phyloP scores from a whole-genome alignment of 2,329 filamentous ascomycete genomes.

The Bipolaris gigantea region DNA sequence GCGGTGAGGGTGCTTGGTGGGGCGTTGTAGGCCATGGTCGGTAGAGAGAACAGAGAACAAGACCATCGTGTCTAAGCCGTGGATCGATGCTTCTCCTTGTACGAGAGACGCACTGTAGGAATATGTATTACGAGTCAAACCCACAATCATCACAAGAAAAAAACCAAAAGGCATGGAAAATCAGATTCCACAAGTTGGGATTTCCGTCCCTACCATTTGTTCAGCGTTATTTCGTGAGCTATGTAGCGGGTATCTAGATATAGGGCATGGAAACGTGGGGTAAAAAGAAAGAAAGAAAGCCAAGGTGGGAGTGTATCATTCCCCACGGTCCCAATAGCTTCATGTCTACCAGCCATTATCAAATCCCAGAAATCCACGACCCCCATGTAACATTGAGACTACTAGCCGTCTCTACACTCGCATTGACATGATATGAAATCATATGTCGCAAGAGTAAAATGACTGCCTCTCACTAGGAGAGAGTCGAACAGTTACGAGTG shows the following conservation, averaged over 20 bases:
- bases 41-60: not conserved
- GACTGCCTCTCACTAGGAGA: not conserved
- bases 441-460: not conserved
- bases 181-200: not conserved
- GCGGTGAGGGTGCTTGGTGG: slow-evolving; percentile 84
- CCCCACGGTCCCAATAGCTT: no score
- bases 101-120: not conserved
- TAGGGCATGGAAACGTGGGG: not conserved
- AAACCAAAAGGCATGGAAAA: no score
- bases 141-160: not conserved
- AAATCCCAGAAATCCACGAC: no score
- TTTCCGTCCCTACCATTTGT: not conserved
- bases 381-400: not conserved
- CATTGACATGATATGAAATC: not conserved
- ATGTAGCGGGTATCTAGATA: slow-evolving; percentile 8
- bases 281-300: not conserved
- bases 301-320: not conserved
- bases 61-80: not conserved
- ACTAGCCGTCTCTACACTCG: not conserved
- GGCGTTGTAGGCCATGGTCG: slow-evolving; percentile 61
- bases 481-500: slow-evolving; percentile 42
- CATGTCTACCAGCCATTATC: no score
- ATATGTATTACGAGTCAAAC: not conserved
- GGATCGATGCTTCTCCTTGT: not conserved
- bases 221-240: not conserved